phyloP scores from a whole-genome alignment of 352 stramenopile species.

The Phytophthora europaea region DNA sequence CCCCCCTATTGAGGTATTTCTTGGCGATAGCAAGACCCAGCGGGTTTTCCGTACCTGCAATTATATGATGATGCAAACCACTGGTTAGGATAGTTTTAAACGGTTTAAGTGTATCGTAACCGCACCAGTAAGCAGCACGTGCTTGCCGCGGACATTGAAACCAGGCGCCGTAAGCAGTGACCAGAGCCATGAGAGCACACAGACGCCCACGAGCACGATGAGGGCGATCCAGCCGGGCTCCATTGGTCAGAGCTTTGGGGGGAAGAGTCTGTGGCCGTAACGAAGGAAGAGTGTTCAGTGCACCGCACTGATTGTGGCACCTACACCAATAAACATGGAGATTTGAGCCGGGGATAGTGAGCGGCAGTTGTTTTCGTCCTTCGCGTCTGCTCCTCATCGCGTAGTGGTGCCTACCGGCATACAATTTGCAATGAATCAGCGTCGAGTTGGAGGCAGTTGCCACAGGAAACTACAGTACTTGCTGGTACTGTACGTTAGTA shows the following conservation, averaged over 20 bases:
- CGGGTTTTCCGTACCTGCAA: conserved; percentile 45
- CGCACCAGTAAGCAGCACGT: conserved; percentile 71
- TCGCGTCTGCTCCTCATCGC: background rate
- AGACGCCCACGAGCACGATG: conserved; percentile 50
- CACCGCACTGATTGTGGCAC: background rate
- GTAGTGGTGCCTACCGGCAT: background rate
- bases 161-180: conserved; percentile 52
- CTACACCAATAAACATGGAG: background rate
- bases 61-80: background rate
- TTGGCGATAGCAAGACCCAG: conserved; percentile 72
- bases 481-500: no score
- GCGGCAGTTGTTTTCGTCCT: background rate
- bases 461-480: no score
- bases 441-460: no score
- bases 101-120: background rate
- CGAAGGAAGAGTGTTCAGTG: background rate
- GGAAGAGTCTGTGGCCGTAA: background rate
- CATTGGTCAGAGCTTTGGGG: conserved; percentile 14
- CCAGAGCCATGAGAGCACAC: conserved; percentile 58
- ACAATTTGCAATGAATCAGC: no score
- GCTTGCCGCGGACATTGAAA: conserved; percentile 58
- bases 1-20: conserved; percentile 60
- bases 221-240: conserved; percentile 48
- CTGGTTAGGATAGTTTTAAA: conserved; percentile 12
- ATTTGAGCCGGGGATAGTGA: background rate